A percentile compares a stretch with the other conserved stretches of the same genome.
Conservation (phyloP, 2,329 filamentous ascomycete species). For the Cercospora nicotianae region DNA sequence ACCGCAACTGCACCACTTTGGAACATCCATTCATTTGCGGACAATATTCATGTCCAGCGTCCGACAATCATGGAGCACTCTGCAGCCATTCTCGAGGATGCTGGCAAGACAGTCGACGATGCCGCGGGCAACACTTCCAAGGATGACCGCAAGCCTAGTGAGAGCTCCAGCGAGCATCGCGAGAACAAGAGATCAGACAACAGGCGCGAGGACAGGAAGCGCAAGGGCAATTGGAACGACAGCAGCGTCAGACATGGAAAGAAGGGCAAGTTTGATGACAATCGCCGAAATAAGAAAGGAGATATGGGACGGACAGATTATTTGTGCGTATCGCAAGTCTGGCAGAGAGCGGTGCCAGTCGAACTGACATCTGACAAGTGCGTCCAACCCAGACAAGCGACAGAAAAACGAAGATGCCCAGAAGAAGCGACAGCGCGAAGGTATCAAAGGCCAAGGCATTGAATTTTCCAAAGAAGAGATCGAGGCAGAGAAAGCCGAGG, state of each 20-base stretch:
- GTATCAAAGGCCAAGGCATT: slow-evolving; percentile 43
- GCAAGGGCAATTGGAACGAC: slow-evolving; percentile 34
- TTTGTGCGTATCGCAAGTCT: slow-evolving; percentile 51
- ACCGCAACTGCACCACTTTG: neutral
- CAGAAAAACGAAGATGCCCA: slow-evolving; percentile 46
- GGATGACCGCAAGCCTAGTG: slow-evolving; percentile 8
- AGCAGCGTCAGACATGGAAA: slow-evolving; percentile 29
- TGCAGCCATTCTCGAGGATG: slow-evolving; percentile 36
- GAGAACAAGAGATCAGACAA: slow-evolving; percentile 20
- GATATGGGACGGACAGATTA: slow-evolving; percentile 68
- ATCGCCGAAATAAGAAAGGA: slow-evolving; percentile 56
- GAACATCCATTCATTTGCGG: neutral
- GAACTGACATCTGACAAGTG: slow-evolving; percentile 46
- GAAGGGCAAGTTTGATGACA: slow-evolving; percentile 32
- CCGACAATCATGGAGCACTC: slow-evolving; percentile 36
- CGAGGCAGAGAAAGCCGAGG: slow-evolving; percentile 79
- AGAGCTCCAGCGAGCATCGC: slow-evolving; percentile 7
- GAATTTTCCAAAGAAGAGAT: slow-evolving; percentile 76
- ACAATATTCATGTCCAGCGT: slow-evolving; percentile 1
- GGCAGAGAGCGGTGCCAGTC: slow-evolving; percentile 22
- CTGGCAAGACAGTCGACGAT: slow-evolving; percentile 25
- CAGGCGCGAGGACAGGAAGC: slow-evolving; percentile 29
- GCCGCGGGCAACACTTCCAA: slow-evolving; percentile 24
- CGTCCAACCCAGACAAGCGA: slow-evolving; percentile 49
- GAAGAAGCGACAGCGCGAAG: slow-evolving; percentile 48